Percentiles rank a stretch among this genome's conserved stretches.
Evolutionary conservation across 1,284 basidiomycete genomes (phyloP).

Genomic region (Pterula multifida): DNA sequence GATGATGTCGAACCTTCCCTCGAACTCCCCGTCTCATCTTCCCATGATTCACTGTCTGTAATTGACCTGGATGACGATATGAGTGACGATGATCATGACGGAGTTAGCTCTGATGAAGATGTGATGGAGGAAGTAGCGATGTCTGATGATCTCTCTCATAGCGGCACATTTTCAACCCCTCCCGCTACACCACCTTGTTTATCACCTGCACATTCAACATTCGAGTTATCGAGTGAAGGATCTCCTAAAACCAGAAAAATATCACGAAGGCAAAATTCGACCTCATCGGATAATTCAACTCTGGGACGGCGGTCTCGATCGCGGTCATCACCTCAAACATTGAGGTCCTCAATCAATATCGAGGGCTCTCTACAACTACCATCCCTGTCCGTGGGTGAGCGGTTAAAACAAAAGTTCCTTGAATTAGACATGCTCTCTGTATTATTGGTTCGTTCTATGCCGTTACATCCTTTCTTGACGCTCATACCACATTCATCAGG

Average conservation of each 20-base stretch:
- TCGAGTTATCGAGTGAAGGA: neutral
- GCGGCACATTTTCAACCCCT: conserved; percentile 18
- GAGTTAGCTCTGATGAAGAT: conserved; percentile 59
- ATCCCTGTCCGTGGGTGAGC: conserved; percentile 53
- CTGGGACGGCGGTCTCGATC: neutral
- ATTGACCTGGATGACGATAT: conserved; percentile 70
- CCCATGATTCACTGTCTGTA: conserved; percentile 38
- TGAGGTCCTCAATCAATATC: neutral
- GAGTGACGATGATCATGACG: conserved; percentile 51
- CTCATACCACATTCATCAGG: conserved; percentile 30
- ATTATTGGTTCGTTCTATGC: conserved; percentile 49
- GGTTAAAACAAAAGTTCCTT: conserved; percentile 67
- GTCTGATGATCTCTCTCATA: conserved; percentile 37
- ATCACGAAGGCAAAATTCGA: neutral
- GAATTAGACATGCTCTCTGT: conserved; percentile 61
- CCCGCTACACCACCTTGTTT: conserved; percentile 12
- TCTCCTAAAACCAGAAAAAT: neutral
- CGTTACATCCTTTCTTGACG: conserved; percentile 3
- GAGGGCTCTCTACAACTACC: conserved; percentile 8
- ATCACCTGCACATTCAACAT: conserved; percentile 7
- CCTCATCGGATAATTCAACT: neutral
- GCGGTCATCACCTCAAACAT: neutral
- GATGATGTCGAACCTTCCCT: conserved; percentile 55
- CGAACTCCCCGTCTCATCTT: conserved; percentile 62
- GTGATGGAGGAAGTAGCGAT: conserved; percentile 71